Conservation (phyloP, 2,329 filamentous ascomycete genomes). For the Amphichorda felina region DNA sequence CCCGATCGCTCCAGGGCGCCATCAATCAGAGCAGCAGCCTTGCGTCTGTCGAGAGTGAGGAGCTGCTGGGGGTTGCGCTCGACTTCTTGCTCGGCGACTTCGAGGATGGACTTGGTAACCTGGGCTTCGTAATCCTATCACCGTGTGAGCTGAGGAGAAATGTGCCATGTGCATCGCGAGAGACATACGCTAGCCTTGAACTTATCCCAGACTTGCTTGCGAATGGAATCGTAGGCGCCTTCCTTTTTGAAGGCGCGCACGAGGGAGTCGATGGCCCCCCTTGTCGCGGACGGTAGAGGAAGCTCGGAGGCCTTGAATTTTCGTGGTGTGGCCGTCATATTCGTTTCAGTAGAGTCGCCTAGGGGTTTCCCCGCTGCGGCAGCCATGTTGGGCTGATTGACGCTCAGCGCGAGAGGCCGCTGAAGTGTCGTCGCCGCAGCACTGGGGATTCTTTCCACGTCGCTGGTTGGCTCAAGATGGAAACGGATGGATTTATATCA, state of each 20-base stretch:
- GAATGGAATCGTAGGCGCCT: slow-evolving; percentile 67
- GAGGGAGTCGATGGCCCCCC: slow-evolving; percentile 60
- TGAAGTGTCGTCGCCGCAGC: too few species aligned
- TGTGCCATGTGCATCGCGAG: not conserved
- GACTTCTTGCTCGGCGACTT: slow-evolving; percentile 61
- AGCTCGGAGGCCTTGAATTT: slow-evolving; percentile 66
- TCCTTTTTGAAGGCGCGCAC: slow-evolving; percentile 81
- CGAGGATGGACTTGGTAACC: slow-evolving; percentile 53
- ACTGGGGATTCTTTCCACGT: too few species aligned
- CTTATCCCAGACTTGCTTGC: slow-evolving; percentile 66
- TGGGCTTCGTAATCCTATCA: slow-evolving; percentile 56
- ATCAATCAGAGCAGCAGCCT: slow-evolving; percentile 65
- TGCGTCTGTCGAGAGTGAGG: slow-evolving; percentile 60
- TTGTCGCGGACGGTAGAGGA: slow-evolving; percentile 60
- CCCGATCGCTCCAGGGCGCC: slow-evolving; percentile 67
- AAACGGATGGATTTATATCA: too few species aligned
- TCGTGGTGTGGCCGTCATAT: slow-evolving; percentile 9
- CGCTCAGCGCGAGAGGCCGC: not conserved
- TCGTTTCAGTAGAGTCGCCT: not conserved
- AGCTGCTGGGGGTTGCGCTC: slow-evolving; percentile 62
- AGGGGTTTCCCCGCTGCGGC: not conserved
- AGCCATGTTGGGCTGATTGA: slow-evolving; percentile 1
- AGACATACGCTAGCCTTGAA: slow-evolving; percentile 55
- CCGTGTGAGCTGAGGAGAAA: not conserved
- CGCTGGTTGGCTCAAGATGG: too few species aligned